phyloP scores from a whole-genome alignment of 2,329 filamentous ascomycete genomes.

The Alternaria sp. region DNA sequence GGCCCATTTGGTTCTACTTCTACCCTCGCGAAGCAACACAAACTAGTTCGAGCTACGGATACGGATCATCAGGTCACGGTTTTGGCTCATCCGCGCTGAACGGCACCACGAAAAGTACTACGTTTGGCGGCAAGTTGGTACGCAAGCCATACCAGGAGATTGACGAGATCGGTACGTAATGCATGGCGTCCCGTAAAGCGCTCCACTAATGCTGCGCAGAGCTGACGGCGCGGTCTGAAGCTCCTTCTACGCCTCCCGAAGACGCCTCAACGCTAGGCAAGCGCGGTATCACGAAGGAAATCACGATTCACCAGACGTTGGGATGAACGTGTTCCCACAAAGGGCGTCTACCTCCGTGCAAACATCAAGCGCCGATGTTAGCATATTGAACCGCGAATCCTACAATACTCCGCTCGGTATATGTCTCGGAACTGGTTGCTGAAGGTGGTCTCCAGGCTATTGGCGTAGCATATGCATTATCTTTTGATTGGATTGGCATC shows the following conservation, averaged over 20 bases:
- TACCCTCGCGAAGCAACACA: constrained; percentile 15
- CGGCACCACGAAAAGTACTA: constrained; percentile 14
- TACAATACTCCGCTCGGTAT: neutral
- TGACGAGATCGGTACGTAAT: constrained; percentile 22
- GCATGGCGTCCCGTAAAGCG: neutral
- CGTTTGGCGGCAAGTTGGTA: constrained; percentile 13
- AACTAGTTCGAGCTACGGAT: constrained; percentile 14
- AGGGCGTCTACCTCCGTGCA: neutral
- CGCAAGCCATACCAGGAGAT: constrained; percentile 27
- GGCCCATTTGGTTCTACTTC: constrained; percentile 32
- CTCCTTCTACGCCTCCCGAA: constrained; percentile 9
- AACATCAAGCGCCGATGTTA: neutral
- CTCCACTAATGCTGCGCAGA: constrained; percentile 11
- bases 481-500: neutral
- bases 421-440: neutral
- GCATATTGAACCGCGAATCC: neutral
- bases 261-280: constrained; percentile 4
- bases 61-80: constrained; percentile 18
- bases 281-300: constrained; percentile 17
- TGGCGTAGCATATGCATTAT: neutral
- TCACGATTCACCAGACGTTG: constrained; percentile 23
- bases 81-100: constrained; percentile 20
- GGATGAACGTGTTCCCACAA: neutral
- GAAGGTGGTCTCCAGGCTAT: neutral
- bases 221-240: constrained; percentile 16